Conservation (phyloP, 768 basidiomycete genomes). For the Suillus subluteus region DNA sequence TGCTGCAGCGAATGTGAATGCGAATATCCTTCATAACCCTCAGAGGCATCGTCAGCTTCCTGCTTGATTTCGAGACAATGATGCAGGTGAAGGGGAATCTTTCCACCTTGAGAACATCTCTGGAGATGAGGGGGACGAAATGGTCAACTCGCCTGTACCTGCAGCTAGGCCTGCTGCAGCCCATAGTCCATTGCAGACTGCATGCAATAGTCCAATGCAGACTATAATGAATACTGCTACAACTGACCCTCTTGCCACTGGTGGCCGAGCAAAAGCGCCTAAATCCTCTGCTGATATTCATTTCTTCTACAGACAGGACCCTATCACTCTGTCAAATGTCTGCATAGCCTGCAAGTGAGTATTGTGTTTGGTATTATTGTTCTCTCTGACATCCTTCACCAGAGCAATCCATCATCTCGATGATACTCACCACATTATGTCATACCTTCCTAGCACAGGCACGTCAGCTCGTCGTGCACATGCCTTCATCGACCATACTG, state of each 20-base stretch:
- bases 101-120: not conserved
- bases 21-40: not conserved
- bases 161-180: not conserved
- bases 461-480: too few species aligned
- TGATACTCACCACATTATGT: too few species aligned
- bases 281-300: not conserved
- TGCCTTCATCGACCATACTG: too few species aligned
- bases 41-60: not conserved
- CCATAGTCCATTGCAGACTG: too few species aligned
- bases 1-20: not conserved
- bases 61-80: not conserved
- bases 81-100: not conserved
- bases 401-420: too few species aligned
- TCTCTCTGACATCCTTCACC: too few species aligned
- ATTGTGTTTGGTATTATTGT: too few species aligned
- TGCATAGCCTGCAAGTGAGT: not conserved
- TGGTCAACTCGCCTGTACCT: not conserved
- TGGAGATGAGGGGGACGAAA: not conserved
- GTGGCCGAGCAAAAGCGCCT: not conserved
- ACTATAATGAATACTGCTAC: not conserved
- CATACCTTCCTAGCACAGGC: too few species aligned
- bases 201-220: not conserved
- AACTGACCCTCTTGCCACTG: not conserved
- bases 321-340: not conserved
- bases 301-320: constrained; percentile 2